Base-by-base conservation (phyloP, 176 grass and related monocot species). In the Poa pratensis region DNA sequence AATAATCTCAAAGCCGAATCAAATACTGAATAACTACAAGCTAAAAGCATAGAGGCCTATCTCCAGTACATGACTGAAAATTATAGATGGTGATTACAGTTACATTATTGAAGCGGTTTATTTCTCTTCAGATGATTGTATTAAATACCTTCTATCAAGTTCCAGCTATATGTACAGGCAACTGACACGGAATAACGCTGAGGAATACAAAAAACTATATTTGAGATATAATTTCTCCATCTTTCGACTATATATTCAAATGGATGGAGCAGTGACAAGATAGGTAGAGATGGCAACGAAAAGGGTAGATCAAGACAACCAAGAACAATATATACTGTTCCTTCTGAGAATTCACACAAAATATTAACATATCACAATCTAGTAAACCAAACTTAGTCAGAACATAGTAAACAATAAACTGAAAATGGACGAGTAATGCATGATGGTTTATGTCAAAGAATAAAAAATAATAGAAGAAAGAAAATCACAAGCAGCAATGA, bases 401-500 rank as follows among this genome's bases (percentile, higher is more conserved):
- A 84, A 69, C 82, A 76, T 59, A 35, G 19, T 9, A 58, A 68
- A 49, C 10, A 63, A 81, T 57, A 50, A 74, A 79, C 55, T 35
- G 30, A 72, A 40, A 34, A 50, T 76, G 10, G 53, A 27, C 19
- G 77, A 34, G 32, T 60, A 68, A 20, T 39, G 20, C 11, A 37
- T 71, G 40, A n/a, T 51, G n/a, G 60, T 65, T 68, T 80, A 49
- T 85, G 69, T 67, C 15, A 9, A 0, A 53, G 86, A 86, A 83
- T 80, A 1, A 76, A 83, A 78, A 68, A 34, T 4, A 84, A 26
- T 0, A 19, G 27, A 80, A 80, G 57, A 65, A 88, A 68, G 23
- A 32, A 32, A 61, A 52, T 81, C 46, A 62, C 63, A 66, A 80
- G 39, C 16, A 63, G 13, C 69, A 62, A 18, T 34, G 34, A 20